Percentiles rank a stretch among this genome's conserved stretches.
phyloP scores from a whole-genome alignment of 2,329 filamentous ascomycete species.

The Apiospora saccharicola region DNA sequence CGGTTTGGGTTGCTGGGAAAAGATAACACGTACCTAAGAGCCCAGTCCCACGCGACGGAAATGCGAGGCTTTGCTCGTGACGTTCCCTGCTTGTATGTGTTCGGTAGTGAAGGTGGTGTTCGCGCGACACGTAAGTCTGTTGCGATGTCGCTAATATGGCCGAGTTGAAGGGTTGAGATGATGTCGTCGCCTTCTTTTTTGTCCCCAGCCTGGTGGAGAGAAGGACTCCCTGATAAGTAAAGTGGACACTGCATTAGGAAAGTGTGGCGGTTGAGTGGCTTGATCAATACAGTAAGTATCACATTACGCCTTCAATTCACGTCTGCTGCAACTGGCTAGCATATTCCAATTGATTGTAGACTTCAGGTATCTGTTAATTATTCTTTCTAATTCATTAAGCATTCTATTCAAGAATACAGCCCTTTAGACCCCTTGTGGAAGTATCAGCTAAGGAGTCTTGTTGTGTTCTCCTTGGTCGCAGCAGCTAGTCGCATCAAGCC shows the following conservation, averaged over 20 bases:
- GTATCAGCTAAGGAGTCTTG: too few relatives aligned
- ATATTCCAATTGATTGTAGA: too few relatives aligned
- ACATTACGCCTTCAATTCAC: neutral
- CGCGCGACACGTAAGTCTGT: neutral
- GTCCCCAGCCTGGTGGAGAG: neutral
- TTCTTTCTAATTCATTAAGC: too few relatives aligned
- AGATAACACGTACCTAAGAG: slow-evolving; percentile 60
- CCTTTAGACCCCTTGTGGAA: neutral
- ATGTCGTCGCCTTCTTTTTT: slow-evolving; percentile 30
- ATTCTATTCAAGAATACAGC: neutral
- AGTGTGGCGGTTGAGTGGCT: neutral
- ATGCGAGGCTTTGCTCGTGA: slow-evolving; percentile 27
- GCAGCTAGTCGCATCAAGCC: neutral
- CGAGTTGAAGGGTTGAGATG: slow-evolving; percentile 1
- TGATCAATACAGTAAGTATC: neutral
- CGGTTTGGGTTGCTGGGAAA: slow-evolving; percentile 39
- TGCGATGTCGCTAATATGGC: neutral
- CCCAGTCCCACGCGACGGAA: slow-evolving; percentile 31
- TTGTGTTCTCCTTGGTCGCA: too few relatives aligned
- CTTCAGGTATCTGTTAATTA: too few relatives aligned
- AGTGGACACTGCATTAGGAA: neutral
- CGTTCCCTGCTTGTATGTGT: neutral
- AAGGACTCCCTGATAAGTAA: neutral
- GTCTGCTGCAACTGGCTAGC: too few relatives aligned
- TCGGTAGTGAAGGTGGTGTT: neutral